Base-by-base conservation (phyloP, 2,329 filamentous ascomycete species). In the Xylariaceae sp. region DNA sequence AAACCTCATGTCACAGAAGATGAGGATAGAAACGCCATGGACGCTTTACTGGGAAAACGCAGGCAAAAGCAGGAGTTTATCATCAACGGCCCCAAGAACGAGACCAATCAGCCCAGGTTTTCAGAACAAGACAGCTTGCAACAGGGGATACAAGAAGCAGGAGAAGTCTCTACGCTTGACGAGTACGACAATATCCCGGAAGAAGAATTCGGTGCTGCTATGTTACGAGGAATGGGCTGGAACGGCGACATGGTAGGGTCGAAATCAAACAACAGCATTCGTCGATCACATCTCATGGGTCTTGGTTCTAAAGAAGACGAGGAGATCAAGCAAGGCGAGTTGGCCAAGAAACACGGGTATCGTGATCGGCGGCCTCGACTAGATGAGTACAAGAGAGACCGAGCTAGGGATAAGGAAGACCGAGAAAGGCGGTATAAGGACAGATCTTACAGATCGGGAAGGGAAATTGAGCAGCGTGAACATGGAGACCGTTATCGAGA, bases 171-270 rank as follows among this genome's bases (percentile, higher is more conserved):
- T 4, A 88, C 84, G 0, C 73, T 95, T 15, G 87, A 89, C 32
- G 89, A 94, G 62, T 97, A 97, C 70, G 86, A 87, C 51, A 84
- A 86, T 11, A 86, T 96, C 54, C 92, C 94, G 0, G 90, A 97
- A 14, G 92, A 96, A 59, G 90, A 96, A 60, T 99, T 97, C 58
- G 94, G 94, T 7, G 87, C 90, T 15, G 90, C 91, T 0, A 76
- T 97, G 56, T 77, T 99, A 33, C 83, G 91, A 31, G 90, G 91
- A 10, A 96, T 97, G 88, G 94, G 94, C 9, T 96, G 92, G 91
- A 90, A 96, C 74, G 86, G 71, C 68, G 80, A 83, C 47, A 73
- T 77, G 53, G 71, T 75, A 42, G 77, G 75, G 2, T 68, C 74
- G 3, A 75, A 70, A 41, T 67, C 71, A 6, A 87, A 87, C 57